Base-by-base conservation (phyloP, 208 protist genomes). In the Acanthamoeba royreba region DNA sequence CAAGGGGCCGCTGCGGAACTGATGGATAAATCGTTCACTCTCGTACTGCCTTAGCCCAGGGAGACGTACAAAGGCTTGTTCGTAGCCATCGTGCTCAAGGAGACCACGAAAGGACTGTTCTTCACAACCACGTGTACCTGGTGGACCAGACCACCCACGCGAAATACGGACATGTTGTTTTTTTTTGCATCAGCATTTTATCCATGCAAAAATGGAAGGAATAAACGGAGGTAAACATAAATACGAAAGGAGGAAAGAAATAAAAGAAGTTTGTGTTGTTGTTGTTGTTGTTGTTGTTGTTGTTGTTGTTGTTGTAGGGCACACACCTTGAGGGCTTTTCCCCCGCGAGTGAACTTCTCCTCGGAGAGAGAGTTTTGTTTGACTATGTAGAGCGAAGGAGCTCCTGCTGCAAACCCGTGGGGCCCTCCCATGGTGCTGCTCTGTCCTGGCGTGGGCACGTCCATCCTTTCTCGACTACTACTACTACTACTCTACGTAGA, bases 281-380 rank as follows among this genome's bases (percentile, higher is more conserved):
- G n/a, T n/a, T n/a, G n/a, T n/a, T n/a, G n/a, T n/a, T n/a, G n/a
- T n/a, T n/a, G n/a, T n/a, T n/a, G n/a, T n/a, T n/a, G n/a, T n/a
- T n/a, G n/a, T n/a, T n/a, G n/a, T n/a, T n/a, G n/a, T n/a, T n/a
- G n/a, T n/a, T n/a, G n/a, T n/a, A n/a, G n/a, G n/a, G n/a, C n/a
- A n/a, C n/a, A n/a, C 17, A 92, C 53, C 53, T 46, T 92, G 53
- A 74, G 53, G 7, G 47, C 33, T 40, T 92, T 92, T 0, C 85
- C 58, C 8, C 43, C 31, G 9, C 85, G 85, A 17, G 85, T 72
- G 15, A 49, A 43, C 25, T 61, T 92, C 7, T 61, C 55, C 28
- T 92, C 85, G 15, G 85, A 92, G 7, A 92, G 52, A 11, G 85
- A 92, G 31, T 92, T 92, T 72, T 92, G 85, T 31, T 92, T 72